phyloP scores from a whole-genome alignment of 1,139 yeast genomes.

The Taphrina pruni region DNA sequence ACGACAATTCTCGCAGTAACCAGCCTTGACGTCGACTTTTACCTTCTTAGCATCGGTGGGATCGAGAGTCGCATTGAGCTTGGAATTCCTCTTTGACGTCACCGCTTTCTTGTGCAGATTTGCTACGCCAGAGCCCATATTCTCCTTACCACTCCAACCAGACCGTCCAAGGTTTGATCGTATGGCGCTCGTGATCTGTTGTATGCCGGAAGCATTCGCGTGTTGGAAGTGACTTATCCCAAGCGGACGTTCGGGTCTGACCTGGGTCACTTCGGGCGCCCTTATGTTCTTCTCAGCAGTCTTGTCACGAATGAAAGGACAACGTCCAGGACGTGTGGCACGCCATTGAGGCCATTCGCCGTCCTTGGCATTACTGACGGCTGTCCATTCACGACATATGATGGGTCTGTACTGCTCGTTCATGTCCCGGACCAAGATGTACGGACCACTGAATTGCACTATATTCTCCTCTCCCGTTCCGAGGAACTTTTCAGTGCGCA shows the following conservation, averaged over 20 bases:
- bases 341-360: slow-evolving; percentile 60
- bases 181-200: slow-evolving; percentile 35
- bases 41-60: slow-evolving; percentile 33
- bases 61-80: slow-evolving; percentile 13
- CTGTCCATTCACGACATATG: slow-evolving; percentile 78
- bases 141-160: slow-evolving; percentile 35
- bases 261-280: slow-evolving; percentile 47
- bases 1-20: slow-evolving; percentile 94
- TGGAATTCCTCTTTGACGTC: slow-evolving; percentile 24
- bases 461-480: slow-evolving; percentile 82
- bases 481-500: slow-evolving; percentile 88
- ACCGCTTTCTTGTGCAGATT: slow-evolving; percentile 38
- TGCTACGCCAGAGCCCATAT: slow-evolving; percentile 24
- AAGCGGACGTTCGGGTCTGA: slow-evolving; percentile 22
- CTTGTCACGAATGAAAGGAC: slow-evolving; percentile 69
- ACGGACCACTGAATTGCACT: slow-evolving; percentile 77
- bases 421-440: slow-evolving; percentile 79
- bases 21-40: slow-evolving; percentile 52
- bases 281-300: slow-evolving; percentile 49
- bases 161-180: slow-evolving; percentile 34
- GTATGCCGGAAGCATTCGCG: slow-evolving; percentile 37
- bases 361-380: slow-evolving; percentile 56
- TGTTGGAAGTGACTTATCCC: slow-evolving; percentile 23
- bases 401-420: slow-evolving; percentile 81
- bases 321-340: slow-evolving; percentile 57